These are phyloP conservation scores for Cercis canadensis DNA, from an alignment of 306 rosid species.

Conservation along the genomic window DNA sequence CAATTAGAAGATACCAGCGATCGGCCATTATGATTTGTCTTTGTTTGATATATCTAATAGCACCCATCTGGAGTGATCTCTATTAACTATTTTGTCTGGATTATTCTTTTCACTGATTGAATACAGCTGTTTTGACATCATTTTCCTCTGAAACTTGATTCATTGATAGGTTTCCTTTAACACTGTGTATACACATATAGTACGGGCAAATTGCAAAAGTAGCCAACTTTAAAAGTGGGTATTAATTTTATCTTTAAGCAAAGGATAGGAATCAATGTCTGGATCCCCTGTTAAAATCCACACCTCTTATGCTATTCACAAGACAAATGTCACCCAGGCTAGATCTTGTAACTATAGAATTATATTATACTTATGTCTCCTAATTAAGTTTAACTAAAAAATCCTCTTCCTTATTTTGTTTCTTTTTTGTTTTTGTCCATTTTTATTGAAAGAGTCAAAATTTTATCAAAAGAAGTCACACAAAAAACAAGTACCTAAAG, in stretches of 20 bases:
- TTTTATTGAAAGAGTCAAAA: background rate
- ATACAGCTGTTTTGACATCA: conserved; percentile 49
- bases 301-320: conserved; percentile 14
- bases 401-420: background rate
- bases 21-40: conserved; percentile 17
- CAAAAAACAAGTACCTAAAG: conserved; percentile 6
- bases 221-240: conserved; percentile 16
- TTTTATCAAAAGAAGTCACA: background rate
- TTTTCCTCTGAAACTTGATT: conserved; percentile 31
- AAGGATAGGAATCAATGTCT: conserved; percentile 19
- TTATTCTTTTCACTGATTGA: conserved; percentile 47
- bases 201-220: conserved; percentile 23
- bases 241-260: conserved; percentile 27
- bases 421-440: background rate
- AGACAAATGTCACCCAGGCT: background rate
- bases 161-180: conserved; percentile 24
- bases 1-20: conserved; percentile 5
- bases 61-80: conserved; percentile 32
- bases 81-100: conserved; percentile 31
- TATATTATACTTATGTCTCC: background rate
- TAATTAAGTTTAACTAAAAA: background rate
- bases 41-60: conserved; percentile 10
- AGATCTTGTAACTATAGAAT: background rate
- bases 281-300: conserved; percentile 6
- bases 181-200: conserved; percentile 13